These are phyloP conservation scores for Aegilops speltoides DNA, from an alignment of 176 grass and related monocot species.

Conservation along the genomic window DNA sequence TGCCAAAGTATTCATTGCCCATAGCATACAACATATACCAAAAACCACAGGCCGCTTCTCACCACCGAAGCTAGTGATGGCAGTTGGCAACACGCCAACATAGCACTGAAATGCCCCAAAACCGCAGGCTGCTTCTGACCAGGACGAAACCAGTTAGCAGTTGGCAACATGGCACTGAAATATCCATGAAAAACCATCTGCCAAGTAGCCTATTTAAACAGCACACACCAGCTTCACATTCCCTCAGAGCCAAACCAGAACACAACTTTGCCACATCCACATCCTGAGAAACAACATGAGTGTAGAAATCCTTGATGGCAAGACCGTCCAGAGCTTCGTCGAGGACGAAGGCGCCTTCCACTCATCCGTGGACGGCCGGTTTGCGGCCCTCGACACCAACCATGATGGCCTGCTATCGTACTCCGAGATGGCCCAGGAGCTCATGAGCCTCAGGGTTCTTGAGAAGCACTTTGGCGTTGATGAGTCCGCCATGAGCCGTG, in stretches of 20 bases:
- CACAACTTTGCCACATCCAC: neutral
- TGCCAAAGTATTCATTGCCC: neutral
- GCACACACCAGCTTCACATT: neutral
- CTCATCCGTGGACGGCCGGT: conserved; percentile 43
- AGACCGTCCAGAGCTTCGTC: conserved; percentile 63
- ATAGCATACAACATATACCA: neutral
- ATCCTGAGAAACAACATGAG: conserved; percentile 50
- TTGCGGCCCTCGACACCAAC: conserved; percentile 59
- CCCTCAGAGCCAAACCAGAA: neutral
- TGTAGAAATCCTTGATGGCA: conserved; percentile 69
- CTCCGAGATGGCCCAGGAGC: conserved; percentile 64
- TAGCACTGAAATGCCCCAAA: conserved; percentile 11
- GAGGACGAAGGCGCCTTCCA: conserved; percentile 67
- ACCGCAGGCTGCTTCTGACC: neutral
- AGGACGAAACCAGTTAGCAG: neutral
- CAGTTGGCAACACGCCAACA: neutral
- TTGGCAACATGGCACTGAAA: conserved; percentile 1
- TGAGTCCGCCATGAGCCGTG: conserved; percentile 10
- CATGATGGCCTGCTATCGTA: conserved; percentile 61
- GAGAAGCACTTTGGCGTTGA: conserved; percentile 63
- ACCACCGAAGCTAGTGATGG: neutral
- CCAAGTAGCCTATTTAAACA: neutral
- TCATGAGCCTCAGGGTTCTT: conserved; percentile 54
- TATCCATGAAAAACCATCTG: neutral
- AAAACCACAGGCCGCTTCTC: neutral